Evolutionary conservation across 805 yeast species (phyloP).

Genomic region (Saturnispora zaruensis): DNA sequence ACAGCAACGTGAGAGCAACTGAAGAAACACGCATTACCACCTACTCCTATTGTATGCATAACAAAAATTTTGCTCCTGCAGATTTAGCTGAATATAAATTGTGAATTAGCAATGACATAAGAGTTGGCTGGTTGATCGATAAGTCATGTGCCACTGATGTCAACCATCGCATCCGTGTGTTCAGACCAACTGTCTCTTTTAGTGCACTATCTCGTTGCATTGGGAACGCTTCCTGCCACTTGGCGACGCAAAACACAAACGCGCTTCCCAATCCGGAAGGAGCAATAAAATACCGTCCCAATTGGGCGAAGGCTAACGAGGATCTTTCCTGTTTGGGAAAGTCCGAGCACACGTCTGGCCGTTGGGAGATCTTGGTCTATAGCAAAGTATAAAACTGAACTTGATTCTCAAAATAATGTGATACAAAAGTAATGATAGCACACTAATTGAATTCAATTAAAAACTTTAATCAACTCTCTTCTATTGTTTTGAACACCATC

Average conservation of each 20-base stretch:
- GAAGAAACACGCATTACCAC: not conserved
- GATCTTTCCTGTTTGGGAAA: not conserved
- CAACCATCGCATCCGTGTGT: too few species aligned
- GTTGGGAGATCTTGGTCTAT: not conserved
- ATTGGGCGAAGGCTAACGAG: not conserved
- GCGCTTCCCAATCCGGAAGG: not conserved
- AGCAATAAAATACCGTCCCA: not conserved
- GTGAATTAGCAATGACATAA: not conserved
- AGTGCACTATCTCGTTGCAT: not conserved
- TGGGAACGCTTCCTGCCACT: not conserved
- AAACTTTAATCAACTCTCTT: not conserved
- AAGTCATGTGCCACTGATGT: not conserved
- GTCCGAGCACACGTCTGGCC: not conserved
- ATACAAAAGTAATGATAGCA: too few species aligned
- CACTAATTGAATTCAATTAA: not conserved
- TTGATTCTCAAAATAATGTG: not conserved
- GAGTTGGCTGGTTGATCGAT: not conserved
- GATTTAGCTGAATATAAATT: too few species aligned
- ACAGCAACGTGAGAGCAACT: not conserved
- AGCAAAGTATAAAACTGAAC: not conserved
- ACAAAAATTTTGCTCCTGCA: too few species aligned
- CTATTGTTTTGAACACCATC: not conserved
- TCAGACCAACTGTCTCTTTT: not conserved
- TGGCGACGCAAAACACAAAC: not conserved
- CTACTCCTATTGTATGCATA: too few species aligned